Percentiles rank a stretch among this genome's conserved stretches.
These are phyloP conservation scores for Aspergillus latus DNA, from an alignment of 2,329 filamentous ascomycete genomes.

Conservation along the genomic window DNA sequence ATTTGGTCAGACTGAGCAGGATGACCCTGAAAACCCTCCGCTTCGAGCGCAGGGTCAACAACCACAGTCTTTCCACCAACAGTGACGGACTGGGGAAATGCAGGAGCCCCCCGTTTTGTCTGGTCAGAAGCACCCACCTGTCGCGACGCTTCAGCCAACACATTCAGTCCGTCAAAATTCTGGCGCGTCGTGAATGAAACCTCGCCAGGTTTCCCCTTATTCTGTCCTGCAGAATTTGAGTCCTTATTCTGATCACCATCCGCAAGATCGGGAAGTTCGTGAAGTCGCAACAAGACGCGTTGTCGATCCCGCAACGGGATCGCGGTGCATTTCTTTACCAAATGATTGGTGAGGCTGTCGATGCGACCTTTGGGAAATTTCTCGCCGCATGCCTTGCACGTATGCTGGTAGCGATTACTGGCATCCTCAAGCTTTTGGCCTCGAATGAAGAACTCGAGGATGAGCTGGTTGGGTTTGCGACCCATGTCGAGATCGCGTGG, in stretches of 20 bases:
- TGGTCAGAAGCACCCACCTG: slow-evolving; percentile 62
- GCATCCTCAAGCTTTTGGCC: slow-evolving; percentile 84
- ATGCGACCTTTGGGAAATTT: slow-evolving; percentile 87
- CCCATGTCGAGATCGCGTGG: slow-evolving; percentile 60
- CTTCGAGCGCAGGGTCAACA: slow-evolving; percentile 45
- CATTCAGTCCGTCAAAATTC: slow-evolving; percentile 78
- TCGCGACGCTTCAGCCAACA: slow-evolving; percentile 82
- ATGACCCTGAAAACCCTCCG: slow-evolving; percentile 40
- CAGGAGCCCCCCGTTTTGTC: slow-evolving; percentile 42
- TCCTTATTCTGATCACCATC: slow-evolving; percentile 43
- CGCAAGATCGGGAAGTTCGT: slow-evolving; percentile 63
- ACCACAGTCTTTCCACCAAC: slow-evolving; percentile 44
- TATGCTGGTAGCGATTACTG: slow-evolving; percentile 89
- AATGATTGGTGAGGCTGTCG: slow-evolving; percentile 76
- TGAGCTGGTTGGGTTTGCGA: slow-evolving; percentile 78
- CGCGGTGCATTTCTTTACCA: slow-evolving; percentile 82
- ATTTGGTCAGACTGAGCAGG: slow-evolving; percentile 28
- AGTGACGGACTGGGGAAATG: slow-evolving; percentile 42
- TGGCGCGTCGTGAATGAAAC: slow-evolving; percentile 52
- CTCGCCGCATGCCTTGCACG: slow-evolving; percentile 83
- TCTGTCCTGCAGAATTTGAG: slow-evolving; percentile 31
- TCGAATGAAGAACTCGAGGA: slow-evolving; percentile 83
- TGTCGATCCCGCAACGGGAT: slow-evolving; percentile 73
- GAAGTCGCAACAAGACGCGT: slow-evolving; percentile 69
- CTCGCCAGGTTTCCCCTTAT: slow-evolving; percentile 39